Conservation (phyloP, 306 rosid genomes). For the Casuarina cunninghamiana region DNA sequence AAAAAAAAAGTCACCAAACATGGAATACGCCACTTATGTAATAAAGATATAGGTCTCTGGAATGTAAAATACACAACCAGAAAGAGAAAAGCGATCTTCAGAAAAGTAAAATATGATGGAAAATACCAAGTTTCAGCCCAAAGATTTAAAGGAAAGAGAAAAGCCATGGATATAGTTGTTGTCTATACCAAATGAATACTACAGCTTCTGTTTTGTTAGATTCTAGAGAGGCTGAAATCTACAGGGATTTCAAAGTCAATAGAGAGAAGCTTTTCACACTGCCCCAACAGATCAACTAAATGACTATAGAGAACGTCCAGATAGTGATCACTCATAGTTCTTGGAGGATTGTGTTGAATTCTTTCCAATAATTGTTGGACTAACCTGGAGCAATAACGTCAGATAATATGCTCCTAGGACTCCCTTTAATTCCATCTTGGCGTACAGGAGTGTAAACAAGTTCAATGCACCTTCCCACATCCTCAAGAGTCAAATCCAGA, state of each 20-base stretch:
- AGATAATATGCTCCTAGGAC: constrained; percentile 53
- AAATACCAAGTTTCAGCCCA: background rate
- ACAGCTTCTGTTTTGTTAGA: background rate
- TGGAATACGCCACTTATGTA: background rate
- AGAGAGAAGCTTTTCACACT: background rate
- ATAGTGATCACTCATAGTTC: background rate
- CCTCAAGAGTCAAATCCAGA: constrained; percentile 79
- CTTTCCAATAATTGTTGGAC: constrained; percentile 12
- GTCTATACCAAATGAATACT: background rate
- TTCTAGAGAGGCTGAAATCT: background rate
- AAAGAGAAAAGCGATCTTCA: background rate
- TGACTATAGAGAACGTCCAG: background rate
- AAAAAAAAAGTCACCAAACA: background rate
- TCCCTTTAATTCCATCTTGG: constrained; percentile 75
- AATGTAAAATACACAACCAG: background rate
- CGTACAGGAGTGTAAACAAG: constrained; percentile 82
- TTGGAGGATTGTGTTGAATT: constrained; percentile 7
- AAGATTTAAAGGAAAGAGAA: background rate
- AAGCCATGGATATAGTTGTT: background rate
- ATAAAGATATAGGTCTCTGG: background rate
- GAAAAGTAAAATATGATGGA: background rate
- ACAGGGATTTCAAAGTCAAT: background rate
- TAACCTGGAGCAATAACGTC: constrained; percentile 71
- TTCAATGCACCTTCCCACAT: constrained; percentile 73
- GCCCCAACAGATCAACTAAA: background rate